Evolutionary conservation across 495 filamentous ascomycete species (phyloP).

Genomic region (Hyaloscypha bicolor): DNA sequence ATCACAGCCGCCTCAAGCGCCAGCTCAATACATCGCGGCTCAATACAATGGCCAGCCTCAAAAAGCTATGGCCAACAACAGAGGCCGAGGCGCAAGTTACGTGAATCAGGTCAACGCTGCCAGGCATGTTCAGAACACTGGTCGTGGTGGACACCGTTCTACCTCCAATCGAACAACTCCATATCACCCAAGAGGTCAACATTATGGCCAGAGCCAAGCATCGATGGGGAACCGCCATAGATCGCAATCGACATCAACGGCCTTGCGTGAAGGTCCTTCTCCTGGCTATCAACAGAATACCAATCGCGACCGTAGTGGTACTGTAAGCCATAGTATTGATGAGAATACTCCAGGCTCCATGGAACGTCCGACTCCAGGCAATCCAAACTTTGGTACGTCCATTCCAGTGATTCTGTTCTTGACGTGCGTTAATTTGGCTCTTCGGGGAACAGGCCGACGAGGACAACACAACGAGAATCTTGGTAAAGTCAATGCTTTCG

Average conservation of each 20-base stretch:
- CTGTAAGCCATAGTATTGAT: background rate
- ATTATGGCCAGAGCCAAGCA: too few species aligned
- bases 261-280: background rate
- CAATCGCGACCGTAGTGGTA: background rate
- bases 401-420: background rate
- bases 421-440: background rate
- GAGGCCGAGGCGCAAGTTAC: background rate
- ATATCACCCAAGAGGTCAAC: background rate
- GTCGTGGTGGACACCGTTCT: background rate
- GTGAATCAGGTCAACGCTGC: background rate
- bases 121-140: background rate
- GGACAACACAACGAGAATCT: background rate
- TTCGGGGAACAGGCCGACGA: background rate
- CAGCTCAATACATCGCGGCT: background rate
- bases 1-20: background rate
- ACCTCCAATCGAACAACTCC: background rate
- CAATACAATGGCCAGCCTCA: background rate
- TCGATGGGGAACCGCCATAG: background rate
- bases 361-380: background rate
- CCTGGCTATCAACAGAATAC: background rate
- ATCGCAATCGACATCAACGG: background rate
- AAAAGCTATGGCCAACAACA: background rate
- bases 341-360: too few species aligned
- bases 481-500: background rate
- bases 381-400: background rate